Evolutionary conservation across 1,284 basidiomycete species (phyloP).

Genomic region (Pascua sp.): DNA sequence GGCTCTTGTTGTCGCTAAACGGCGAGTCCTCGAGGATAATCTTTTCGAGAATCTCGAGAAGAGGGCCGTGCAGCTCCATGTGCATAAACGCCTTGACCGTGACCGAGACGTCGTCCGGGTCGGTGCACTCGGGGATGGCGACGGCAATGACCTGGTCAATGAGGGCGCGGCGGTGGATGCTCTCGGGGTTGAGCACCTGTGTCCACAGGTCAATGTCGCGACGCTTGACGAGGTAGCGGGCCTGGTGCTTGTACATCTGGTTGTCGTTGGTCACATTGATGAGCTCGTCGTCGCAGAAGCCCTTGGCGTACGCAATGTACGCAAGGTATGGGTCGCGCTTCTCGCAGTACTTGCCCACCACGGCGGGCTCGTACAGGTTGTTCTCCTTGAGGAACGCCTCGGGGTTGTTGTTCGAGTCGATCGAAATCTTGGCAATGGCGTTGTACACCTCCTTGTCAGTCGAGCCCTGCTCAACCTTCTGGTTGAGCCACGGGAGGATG

Average conservation of each 20-base stretch:
- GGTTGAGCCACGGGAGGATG: slow-evolving; percentile 95
- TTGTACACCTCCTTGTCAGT: slow-evolving; percentile 94
- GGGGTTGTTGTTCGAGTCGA: slow-evolving; percentile 98
- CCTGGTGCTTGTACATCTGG: slow-evolving; percentile 99
- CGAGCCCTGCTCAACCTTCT: slow-evolving; percentile 84
- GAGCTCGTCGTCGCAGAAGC: slow-evolving; percentile 97
- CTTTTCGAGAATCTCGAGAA: slow-evolving; percentile 97
- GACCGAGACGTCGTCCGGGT: slow-evolving; percentile 96
- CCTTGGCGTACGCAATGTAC: slow-evolving; percentile 99
- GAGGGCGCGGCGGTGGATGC: slow-evolving; percentile 86
- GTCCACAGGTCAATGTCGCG: slow-evolving; percentile 95
- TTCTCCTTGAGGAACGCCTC: slow-evolving; percentile 98
- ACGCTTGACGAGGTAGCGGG: slow-evolving; percentile 95
- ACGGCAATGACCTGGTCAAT: slow-evolving; percentile 96
- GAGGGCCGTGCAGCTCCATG: slow-evolving; percentile 93
- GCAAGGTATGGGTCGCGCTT: slow-evolving; percentile 97
- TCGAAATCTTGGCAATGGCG: slow-evolving; percentile 96
- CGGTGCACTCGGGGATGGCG: slow-evolving; percentile 93
- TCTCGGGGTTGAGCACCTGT: slow-evolving; percentile 86
- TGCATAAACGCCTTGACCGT: slow-evolving; percentile 99
- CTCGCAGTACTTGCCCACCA: slow-evolving; percentile 99
- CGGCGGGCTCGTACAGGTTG: slow-evolving; percentile 87
- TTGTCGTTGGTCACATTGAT: slow-evolving; percentile 98
- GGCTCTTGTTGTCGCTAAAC: slow-evolving; percentile 94
- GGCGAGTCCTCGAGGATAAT: slow-evolving; percentile 96